Evolutionary conservation across 257 asterid genomes (phyloP).

Genomic region (Nicotiana paniculata): DNA sequence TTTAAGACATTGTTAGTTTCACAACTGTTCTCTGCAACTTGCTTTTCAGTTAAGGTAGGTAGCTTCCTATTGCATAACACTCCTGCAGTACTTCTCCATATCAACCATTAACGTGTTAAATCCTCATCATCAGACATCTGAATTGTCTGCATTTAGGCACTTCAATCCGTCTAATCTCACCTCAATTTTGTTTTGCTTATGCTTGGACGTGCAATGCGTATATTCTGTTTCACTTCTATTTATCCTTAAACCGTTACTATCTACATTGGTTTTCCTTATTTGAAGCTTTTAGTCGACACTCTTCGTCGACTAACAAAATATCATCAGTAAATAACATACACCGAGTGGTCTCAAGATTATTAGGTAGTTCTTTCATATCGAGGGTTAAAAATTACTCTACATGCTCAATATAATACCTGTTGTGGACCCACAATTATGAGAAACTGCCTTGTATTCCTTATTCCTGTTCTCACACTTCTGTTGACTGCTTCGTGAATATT

Average conservation of each 20-base stretch:
- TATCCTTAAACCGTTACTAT: background rate
- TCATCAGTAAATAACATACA: background rate
- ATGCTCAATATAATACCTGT: background rate
- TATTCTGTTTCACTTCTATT: background rate
- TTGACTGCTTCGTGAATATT: background rate
- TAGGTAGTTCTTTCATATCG: background rate
- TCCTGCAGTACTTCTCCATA: background rate
- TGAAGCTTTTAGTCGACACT: background rate
- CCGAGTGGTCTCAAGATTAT: background rate
- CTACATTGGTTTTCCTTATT: background rate
- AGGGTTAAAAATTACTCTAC: background rate
- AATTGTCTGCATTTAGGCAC: background rate
- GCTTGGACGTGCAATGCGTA: background rate
- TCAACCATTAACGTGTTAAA: background rate
- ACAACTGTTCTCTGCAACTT: background rate
- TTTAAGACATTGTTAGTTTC: background rate
- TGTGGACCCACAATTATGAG: background rate
- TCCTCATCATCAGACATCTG: background rate
- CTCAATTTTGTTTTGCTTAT: slow-evolving; percentile 11
- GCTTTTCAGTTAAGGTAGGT: background rate
- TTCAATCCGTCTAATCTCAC: background rate
- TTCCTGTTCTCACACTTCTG: background rate
- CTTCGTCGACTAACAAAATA: background rate
- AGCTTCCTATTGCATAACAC: background rate
- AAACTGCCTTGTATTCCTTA: background rate